Percentiles rank a stretch among this genome's conserved stretches.
phyloP scores from a whole-genome alignment of 345 rosid species.

The Aquilaria yunnanensis region DNA sequence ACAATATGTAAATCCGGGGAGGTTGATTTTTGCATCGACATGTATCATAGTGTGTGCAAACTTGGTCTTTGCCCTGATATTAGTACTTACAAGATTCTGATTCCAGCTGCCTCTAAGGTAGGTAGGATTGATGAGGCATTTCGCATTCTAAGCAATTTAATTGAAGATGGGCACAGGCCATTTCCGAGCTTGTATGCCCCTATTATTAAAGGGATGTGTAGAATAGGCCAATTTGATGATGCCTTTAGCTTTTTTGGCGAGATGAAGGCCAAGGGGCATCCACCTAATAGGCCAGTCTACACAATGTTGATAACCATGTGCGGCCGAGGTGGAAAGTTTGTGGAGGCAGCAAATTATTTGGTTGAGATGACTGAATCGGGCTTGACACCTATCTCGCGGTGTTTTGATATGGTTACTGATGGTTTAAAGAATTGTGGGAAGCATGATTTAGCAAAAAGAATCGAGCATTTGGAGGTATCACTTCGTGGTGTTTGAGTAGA shows the following conservation, averaged over 20 bases:
- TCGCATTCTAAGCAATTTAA: slow-evolving; percentile 47
- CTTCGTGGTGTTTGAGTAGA: slow-evolving; percentile 33
- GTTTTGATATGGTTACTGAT: slow-evolving; percentile 89
- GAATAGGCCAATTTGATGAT: slow-evolving; percentile 77
- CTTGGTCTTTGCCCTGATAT: slow-evolving; percentile 69
- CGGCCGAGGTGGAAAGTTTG: slow-evolving; percentile 76
- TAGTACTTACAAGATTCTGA: slow-evolving; percentile 63
- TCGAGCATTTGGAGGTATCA: slow-evolving; percentile 73
- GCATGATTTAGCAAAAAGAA: slow-evolving; percentile 76
- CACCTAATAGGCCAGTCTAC: slow-evolving; percentile 83
- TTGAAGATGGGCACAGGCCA: slow-evolving; percentile 84
- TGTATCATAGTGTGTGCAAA: slow-evolving; percentile 60
- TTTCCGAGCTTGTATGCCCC: slow-evolving; percentile 93
- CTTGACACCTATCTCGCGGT: slow-evolving; percentile 66
- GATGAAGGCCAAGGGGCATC: slow-evolving; percentile 82
- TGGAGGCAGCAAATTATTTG: slow-evolving; percentile 82
- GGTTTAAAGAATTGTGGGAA: slow-evolving; percentile 84
- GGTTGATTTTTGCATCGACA: slow-evolving; percentile 59
- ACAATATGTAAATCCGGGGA: slow-evolving; percentile 59
- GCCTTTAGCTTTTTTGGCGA: slow-evolving; percentile 82
- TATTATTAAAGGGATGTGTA: slow-evolving; percentile 69
- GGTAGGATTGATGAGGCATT: slow-evolving; percentile 82
- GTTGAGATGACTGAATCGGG: slow-evolving; percentile 91
- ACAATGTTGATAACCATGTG: slow-evolving; percentile 92
- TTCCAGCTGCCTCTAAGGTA: slow-evolving; percentile 77